Evolutionary conservation across 139 green algal genomes (phyloP), one percentile per base, ranked within the genome.

Genomic region (Chlamydomonas applanata): DNA sequence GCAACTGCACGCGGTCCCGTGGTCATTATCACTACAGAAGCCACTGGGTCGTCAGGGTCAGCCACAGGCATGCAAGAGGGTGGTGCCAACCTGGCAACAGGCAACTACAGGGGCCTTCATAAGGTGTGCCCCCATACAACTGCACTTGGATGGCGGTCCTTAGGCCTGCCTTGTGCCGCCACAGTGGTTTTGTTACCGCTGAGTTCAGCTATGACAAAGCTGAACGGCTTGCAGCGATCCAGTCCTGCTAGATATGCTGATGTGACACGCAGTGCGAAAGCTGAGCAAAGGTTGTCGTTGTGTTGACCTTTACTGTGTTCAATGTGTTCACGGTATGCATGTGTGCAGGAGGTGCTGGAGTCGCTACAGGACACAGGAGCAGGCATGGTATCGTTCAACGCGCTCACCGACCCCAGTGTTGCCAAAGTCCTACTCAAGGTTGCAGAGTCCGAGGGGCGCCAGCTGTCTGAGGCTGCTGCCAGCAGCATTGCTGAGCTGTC

Each of bases 371-470:
- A 68, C 2, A 68, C 59, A 0, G 80, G 80, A 1, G 88, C 85
- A 0, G 34, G 29, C 17, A 75, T 72, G 40, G 88, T 95, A 16
- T 52, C 52, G 53, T 91, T 95, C 81, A 95, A 95, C 67, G 75
- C 91, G 30, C 29, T 86, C 62, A 87, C 85, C 57, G 49, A 46
- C n/a, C 67, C 67, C 62, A 78, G 65, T 64, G 74, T 94, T 62
- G 85, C 81, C 4, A 85, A 81, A 62, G 74, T 74, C 5, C 36
- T 79, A 34, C 35, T 30, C 34, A 29, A 35, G 1, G 60, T 82
- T 19, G 80, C 75, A 4, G 59, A 68, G 14, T 35, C 65, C 17
- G 80, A 85, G 67, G 66, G 59, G 1, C 14, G 74, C 32, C 32
- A 66, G 44, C 75, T 85, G 49, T 33, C 75, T 16, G 44, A 49